These are phyloP conservation scores for Lentinula aciculospora DNA, from an alignment of 768 basidiomycete genomes.

Conservation along the genomic window DNA sequence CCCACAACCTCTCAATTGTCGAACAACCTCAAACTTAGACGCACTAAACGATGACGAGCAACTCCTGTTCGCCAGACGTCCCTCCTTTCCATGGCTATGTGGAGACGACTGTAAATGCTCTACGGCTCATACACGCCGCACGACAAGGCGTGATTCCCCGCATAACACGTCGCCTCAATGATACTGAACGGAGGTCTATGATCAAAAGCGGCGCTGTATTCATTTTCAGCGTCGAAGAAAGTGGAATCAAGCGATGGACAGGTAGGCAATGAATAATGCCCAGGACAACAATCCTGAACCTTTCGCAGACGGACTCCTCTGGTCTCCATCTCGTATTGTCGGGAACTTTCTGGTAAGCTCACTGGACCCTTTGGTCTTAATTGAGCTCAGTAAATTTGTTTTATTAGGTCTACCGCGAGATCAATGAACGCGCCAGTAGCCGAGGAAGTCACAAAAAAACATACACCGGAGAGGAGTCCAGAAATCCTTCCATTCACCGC, in stretches of 20 bases:
- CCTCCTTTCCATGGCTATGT: conserved; percentile 76
- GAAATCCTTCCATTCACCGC: conserved; percentile 31
- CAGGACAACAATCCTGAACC: conserved; percentile 12
- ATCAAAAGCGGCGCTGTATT: conserved; percentile 70
- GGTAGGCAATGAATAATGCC: conserved; percentile 29
- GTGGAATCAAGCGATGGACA: conserved; percentile 86
- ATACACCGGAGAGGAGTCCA: conserved; percentile 44
- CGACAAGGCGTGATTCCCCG: conserved; percentile 74
- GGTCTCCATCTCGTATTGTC: conserved; percentile 82
- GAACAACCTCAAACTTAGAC: conserved; percentile 52
- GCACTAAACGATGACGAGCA: conserved; percentile 39
- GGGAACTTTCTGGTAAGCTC: conserved; percentile 74
- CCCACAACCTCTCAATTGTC: conserved; percentile 26
- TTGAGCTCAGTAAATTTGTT: not conserved
- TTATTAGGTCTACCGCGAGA: conserved; percentile 74
- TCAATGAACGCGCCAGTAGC: conserved; percentile 61
- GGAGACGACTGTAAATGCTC: conserved; percentile 75
- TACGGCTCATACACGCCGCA: conserved; percentile 80
- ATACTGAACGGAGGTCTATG: conserved; percentile 67
- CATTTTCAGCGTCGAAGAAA: conserved; percentile 85
- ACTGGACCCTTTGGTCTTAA: not conserved
- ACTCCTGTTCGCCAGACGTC: conserved; percentile 39
- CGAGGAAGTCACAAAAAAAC: conserved; percentile 44
- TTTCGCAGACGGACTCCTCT: conserved; percentile 51
- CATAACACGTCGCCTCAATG: conserved; percentile 79